Base-by-base conservation (phyloP, 2,329 filamentous ascomycete species). In the Zymoseptoria passerinii region DNA sequence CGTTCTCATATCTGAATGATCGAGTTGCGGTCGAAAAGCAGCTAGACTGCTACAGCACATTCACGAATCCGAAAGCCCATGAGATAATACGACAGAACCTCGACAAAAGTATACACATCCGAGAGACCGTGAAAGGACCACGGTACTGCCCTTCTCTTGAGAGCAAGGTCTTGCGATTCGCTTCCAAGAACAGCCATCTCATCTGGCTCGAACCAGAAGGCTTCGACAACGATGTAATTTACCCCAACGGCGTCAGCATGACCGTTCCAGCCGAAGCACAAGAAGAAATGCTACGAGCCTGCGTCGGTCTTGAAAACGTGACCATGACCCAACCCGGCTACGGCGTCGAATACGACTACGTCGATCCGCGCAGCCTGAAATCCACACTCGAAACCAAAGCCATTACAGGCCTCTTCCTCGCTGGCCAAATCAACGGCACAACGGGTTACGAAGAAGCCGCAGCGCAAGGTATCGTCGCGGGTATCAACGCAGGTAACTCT, bases 151-250 rank as follows among this genome's bases (percentile, higher is more conserved):
- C 94, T 2, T 97, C 92, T 0, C 78, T 99, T 3, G 94, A 99
- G 74, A 91, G 91, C 16, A 99, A 99, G 73, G 82, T 99, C 53
- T 87, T 96, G 50, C 85, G 89, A 8, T 99, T 99, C 70, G 80
- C 84, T 3, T 81, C 94, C 62, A 94, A 91, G 71, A 77, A 85
- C 19, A 81, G 80, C 5, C 94, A 99, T 68, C 89, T 96, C 64
- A 87, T 99, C 56, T 99, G 94, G 94, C 83, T 99, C 13, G 94
- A 99, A 72, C 94, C 92, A 0, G 94, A 99, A 78, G 94, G 94
- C 2, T 95, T 96, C 68, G 83, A 92, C 63, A 95, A 84, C 70
- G 84, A 95, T 65, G 81, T 96, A 50, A 86, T 99, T 57, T 99
- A 99, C 70, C 94, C 94, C 0, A 99, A 99, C 68, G 94, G 94